Percentiles rank a stretch among this genome's conserved stretches.
phyloP scores from a whole-genome alignment of 2,329 filamentous ascomycete genomes.

The Akanthomyces dipterigenus region DNA sequence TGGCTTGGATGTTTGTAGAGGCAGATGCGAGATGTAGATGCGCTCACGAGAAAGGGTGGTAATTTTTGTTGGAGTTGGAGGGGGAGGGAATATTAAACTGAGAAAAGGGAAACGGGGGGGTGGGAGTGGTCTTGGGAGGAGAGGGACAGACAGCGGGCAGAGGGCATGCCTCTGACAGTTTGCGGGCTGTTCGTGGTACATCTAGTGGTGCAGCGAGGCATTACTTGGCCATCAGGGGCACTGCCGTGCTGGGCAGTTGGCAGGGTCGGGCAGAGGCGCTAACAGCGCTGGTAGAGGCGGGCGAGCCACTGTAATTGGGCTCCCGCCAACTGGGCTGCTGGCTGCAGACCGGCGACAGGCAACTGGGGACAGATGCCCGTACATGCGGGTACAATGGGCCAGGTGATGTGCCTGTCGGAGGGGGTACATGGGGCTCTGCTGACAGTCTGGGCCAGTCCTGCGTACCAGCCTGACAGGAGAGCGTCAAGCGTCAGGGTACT shows the following conservation, averaged over 20 bases:
- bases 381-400: constrained; percentile 1
- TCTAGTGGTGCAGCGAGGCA: neutral
- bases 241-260: neutral
- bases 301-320: neutral
- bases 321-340: neutral
- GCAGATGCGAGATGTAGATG: constrained; percentile 7
- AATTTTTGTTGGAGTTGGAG: constrained; percentile 9
- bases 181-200: no score
- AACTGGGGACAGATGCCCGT: neutral
- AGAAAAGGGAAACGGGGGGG: constrained; percentile 1
- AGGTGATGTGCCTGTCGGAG: constrained; percentile 6
- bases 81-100: constrained; percentile 11
- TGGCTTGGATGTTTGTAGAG: neutral
- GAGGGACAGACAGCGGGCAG: neutral
- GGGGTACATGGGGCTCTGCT: constrained; percentile 6
- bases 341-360: neutral
- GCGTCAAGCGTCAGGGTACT: no score
- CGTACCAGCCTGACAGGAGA: neutral
- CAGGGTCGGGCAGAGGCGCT: neutral
- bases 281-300: neutral
- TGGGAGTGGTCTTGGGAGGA: neutral
- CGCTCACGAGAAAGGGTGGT: constrained; percentile 6
- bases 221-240: neutral
- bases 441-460: constrained; percentile 1
- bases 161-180: neutral